A percentile compares a stretch with the other conserved stretches of the same genome.
These are phyloP conservation scores for Aspergillus campestris DNA, from an alignment of 495 filamentous ascomycete species.

Conservation along the genomic window DNA sequence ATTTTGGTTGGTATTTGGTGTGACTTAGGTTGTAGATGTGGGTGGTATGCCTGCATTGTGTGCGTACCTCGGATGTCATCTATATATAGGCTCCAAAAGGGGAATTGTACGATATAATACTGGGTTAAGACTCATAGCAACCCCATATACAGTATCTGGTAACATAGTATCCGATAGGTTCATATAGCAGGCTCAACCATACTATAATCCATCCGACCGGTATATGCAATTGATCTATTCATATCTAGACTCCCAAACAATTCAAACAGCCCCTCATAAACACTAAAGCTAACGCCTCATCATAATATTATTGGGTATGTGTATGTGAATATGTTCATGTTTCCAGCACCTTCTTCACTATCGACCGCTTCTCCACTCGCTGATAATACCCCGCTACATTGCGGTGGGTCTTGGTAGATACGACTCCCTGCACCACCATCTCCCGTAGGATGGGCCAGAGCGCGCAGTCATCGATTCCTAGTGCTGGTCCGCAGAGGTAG, in stretches of 20 bases:
- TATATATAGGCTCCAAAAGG: no score
- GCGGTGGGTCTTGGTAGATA: constrained; percentile 25
- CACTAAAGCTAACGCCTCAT: background rate
- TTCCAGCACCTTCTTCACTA: constrained; percentile 39
- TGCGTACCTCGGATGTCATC: no score
- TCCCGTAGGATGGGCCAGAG: constrained; percentile 64
- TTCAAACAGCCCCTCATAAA: background rate
- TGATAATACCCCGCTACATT: constrained; percentile 47
- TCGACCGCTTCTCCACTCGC: constrained; percentile 39
- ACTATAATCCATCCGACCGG: no score
- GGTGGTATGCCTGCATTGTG: no score
- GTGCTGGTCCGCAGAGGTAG: constrained; percentile 48
- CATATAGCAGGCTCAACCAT: no score
- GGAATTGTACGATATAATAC: no score
- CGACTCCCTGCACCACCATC: constrained; percentile 31
- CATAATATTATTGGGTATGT: background rate
- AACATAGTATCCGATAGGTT: no score
- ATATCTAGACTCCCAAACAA: background rate
- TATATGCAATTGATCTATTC: background rate
- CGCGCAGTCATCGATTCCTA: constrained; percentile 60
- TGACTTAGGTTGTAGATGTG: no score
- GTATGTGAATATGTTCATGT: constrained; percentile 4
- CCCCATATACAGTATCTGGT: no score
- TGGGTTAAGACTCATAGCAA: no score
- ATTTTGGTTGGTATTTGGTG: no score